Evolutionary conservation across 108 stramenopile species (phyloP).

Genomic region (Cyclotella cryptica): DNA sequence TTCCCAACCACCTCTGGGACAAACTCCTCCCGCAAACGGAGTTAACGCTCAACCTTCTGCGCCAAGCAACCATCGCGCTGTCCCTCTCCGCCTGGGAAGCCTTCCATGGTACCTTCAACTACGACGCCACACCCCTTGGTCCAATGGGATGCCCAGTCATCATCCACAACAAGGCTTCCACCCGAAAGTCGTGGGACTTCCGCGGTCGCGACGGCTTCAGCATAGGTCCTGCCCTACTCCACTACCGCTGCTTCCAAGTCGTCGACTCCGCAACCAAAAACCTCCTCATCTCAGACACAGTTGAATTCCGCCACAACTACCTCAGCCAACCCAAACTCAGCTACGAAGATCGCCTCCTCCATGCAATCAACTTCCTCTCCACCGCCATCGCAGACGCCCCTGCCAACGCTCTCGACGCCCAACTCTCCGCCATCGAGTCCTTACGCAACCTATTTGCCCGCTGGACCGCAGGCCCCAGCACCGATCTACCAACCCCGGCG

Average conservation of each 20-base stretch:
- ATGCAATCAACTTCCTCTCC: slow-evolving; percentile 10
- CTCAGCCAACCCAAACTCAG: background rate
- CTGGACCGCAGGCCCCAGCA: background rate
- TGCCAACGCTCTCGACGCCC: background rate
- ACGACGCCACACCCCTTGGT: slow-evolving; percentile 3
- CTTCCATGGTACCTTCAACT: background rate
- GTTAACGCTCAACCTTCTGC: slow-evolving; percentile 51
- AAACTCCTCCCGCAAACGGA: slow-evolving; percentile 44
- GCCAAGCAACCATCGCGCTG: slow-evolving; percentile 27
- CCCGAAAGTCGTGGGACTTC: background rate
- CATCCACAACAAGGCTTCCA: slow-evolving; percentile 3
- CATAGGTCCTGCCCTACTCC: slow-evolving; percentile 3
- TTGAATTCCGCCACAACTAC: slow-evolving; percentile 12
- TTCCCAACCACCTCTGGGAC: slow-evolving; percentile 48
- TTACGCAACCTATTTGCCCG: slow-evolving; percentile 1
- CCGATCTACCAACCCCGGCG: background rate
- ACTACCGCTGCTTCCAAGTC: slow-evolving; percentile 22
- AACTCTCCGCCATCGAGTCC: slow-evolving; percentile 9
- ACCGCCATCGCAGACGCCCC: background rate
- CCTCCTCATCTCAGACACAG: slow-evolving; percentile 22
- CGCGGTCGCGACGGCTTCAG: slow-evolving; percentile 10
- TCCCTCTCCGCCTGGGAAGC: slow-evolving; percentile 4
- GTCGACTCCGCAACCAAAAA: slow-evolving; percentile 3
- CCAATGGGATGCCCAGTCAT: slow-evolving; percentile 4
- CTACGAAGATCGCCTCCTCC: slow-evolving; percentile 9